Evolutionary conservation across 2,329 filamentous ascomycete genomes (phyloP), one percentile per base, ranked within the genome.

Genomic region (Fusarium sp.): DNA sequence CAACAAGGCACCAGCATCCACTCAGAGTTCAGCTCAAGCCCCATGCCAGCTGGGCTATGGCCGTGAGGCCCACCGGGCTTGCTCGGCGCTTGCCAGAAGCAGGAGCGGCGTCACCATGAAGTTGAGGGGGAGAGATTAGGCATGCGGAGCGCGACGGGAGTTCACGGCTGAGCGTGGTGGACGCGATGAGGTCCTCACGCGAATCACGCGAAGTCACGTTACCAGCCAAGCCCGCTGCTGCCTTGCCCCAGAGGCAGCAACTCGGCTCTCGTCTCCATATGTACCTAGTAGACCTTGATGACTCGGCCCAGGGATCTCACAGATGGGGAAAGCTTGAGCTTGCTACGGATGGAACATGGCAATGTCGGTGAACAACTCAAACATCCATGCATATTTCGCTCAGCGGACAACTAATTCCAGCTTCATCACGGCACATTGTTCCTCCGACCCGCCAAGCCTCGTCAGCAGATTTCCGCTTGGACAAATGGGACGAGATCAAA

Each of bases 191-290:
- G 6, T 40, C n/a, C 35, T 63, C 69, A 45, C 72, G 73, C 32
- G 25, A 17, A 11, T 32, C 12, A 65, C 72, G 61, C 72, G 72
- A 65, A 22, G 57, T 71, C 69, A 71, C 66, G 50, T 71, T 65
- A 69, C 47, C 22, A 20, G 27, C 6, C 14, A 22, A 9, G 4
- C 33, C 25, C 4, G 17, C 27, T 32, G 30, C 27, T 54, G 6
- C 25, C 20, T 20, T 6, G 22, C 22, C 22, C 22, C 22, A 22
- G 47, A 65, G 63, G 59, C 38, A 58, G 38, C 52, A 32, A 37
- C 14, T 61, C 30, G 58, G 40, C 15, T 37, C 58, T 32, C 7
- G 25, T 32, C 58, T 61, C 20, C 45, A 50, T 54, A 12, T 17
- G 25, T 22, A 10, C 40, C 15, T 15, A 22, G 9, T 27, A 22